Evolutionary conservation across 2,329 filamentous ascomycete genomes (phyloP), one percentile per base, ranked within the genome.

Genomic region (Penicillium sp.): DNA sequence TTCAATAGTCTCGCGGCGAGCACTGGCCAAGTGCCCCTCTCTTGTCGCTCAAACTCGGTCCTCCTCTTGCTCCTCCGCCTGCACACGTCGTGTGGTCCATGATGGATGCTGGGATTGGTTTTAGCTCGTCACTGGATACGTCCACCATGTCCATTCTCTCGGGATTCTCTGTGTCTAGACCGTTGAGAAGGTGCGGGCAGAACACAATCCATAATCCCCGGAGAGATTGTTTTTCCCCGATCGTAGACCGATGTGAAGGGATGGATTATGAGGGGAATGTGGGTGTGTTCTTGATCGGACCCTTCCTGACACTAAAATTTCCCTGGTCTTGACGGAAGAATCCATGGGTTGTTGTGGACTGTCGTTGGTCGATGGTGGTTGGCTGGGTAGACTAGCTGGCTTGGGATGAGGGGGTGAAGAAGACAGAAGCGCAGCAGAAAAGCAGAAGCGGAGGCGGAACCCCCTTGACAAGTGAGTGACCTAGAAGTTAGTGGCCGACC

Each of bases 1-100:
- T 62, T 61, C 60, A 63, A 63, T 63, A 63, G 60, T 61, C 39
- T 50, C 58, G 57, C 33, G 9, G 35, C 18, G 46, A 41, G 59
- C 53, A 54, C 50, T 56, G 52, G 44, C 59, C 59, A 59, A 40
- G 46, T 43, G 55, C 37, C 41, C 31, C 16, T 40, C 53, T 18
- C 50, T 19, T 24, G 39, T 55, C 54, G 44, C 46, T 14, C 37
- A 54, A 33, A n/a, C 22, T 46, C 43, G 24, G 43, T 44, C 37
- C 43, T 49, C 36, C 37, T 39, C 16, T 11, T 35, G 27, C 18
- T 39, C 31, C 18, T 51, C 35, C 37, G 14, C 27, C 33, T 37
- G 31, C 33, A 16, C 19, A 35, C 16, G 27, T 44, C 16, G 24
- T 31, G 24, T 35, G 46, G 46, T 46, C 43, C 43, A 31, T 10